These are phyloP conservation scores for Ustilago xerochloae DNA, from an alignment of 1,284 basidiomycete species.

Conservation along the genomic window DNA sequence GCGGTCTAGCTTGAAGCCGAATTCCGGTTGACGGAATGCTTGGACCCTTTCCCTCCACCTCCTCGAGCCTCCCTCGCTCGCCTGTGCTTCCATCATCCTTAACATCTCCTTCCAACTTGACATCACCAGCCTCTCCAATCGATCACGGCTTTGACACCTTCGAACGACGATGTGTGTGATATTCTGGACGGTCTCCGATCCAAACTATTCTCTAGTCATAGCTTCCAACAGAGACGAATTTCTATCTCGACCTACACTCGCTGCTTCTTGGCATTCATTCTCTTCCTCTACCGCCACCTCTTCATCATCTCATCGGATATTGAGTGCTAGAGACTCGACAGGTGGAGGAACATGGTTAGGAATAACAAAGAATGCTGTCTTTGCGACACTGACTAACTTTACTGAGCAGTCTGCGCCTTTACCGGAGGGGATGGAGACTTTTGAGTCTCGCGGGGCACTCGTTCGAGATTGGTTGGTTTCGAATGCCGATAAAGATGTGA, in stretches of 20 bases:
- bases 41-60: too few relatives aligned
- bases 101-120: neutral
- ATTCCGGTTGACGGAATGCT: too few relatives aligned
- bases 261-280: conserved; percentile 56
- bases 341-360: conserved; percentile 64
- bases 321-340: conserved; percentile 44
- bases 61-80: too few relatives aligned
- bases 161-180: conserved; percentile 50
- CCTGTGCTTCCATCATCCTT: too few relatives aligned
- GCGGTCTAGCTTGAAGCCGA: too few relatives aligned
- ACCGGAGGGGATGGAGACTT: conserved; percentile 24
- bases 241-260: conserved; percentile 40
- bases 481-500: neutral
- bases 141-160: too few relatives aligned
- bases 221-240: conserved; percentile 61
- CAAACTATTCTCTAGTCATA: conserved; percentile 43
- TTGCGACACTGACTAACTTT: conserved; percentile 59
- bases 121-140: neutral
- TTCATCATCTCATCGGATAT: conserved; percentile 6
- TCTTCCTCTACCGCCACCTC: neutral
- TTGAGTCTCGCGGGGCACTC: conserved; percentile 45
- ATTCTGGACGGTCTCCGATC: conserved; percentile 40
- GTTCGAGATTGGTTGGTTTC: conserved; percentile 40
- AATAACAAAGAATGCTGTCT: conserved; percentile 37
- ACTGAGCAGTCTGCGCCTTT: conserved; percentile 44